Evolutionary conservation across 345 rosid species (phyloP).

Genomic region (Eutrema heterophyllum): DNA sequence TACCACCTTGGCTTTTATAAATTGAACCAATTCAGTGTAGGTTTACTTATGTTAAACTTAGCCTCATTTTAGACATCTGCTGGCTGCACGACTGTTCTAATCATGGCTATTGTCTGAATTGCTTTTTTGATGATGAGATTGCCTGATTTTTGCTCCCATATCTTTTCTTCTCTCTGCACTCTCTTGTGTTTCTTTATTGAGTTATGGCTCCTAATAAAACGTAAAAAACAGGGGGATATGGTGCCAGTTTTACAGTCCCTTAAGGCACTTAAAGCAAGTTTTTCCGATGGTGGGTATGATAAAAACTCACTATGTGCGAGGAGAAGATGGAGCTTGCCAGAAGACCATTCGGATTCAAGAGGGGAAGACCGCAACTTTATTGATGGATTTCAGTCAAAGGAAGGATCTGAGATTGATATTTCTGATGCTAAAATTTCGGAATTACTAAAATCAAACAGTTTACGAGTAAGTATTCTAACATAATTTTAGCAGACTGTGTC

Average conservation of each 20-base stretch:
- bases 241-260: constrained; percentile 70
- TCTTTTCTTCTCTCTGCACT: background rate
- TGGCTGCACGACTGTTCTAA: background rate
- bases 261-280: constrained; percentile 51
- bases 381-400: constrained; percentile 41
- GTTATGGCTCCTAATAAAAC: constrained; percentile 25
- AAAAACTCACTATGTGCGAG: constrained; percentile 33
- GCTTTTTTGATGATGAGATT: background rate
- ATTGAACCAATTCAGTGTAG: background rate
- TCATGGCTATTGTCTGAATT: constrained; percentile 1
- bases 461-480: constrained; percentile 50
- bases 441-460: constrained; percentile 51
- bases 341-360: constrained; percentile 13
- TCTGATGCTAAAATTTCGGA: constrained; percentile 57
- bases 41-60: background rate
- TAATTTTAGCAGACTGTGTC: background rate
- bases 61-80: background rate
- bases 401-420: constrained; percentile 46
- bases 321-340: constrained; percentile 51
- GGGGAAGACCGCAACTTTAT: constrained; percentile 35
- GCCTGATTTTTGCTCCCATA: constrained; percentile 6
- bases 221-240: constrained; percentile 58
- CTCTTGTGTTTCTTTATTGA: constrained; percentile 8
- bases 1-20: constrained; percentile 11
- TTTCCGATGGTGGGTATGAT: constrained; percentile 36